A percentile compares a stretch with the other conserved stretches of the same genome.
Conservation (phyloP, 2,329 filamentous ascomycete genomes). For the Pseudogymnoascus sp. region DNA sequence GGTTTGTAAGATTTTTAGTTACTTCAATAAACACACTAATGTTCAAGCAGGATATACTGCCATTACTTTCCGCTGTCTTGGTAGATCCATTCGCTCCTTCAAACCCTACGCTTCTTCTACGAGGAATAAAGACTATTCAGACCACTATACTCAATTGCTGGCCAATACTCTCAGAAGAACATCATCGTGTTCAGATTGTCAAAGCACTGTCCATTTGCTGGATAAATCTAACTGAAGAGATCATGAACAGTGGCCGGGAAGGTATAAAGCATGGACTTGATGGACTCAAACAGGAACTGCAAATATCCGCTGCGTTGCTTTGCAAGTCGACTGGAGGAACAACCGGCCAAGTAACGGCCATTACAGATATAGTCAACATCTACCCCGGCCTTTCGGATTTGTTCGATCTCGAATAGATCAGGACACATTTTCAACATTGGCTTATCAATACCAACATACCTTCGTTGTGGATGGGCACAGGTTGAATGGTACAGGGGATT, state of each 20-base stretch:
- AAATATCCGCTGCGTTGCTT: conserved; percentile 20
- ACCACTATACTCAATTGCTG: conserved; percentile 56
- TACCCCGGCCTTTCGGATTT: not conserved
- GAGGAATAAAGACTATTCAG: conserved; percentile 43
- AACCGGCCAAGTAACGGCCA: not conserved
- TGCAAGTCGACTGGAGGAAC: conserved; percentile 17
- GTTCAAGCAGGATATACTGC: conserved; percentile 51
- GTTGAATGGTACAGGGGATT: not conserved
- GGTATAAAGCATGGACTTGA: not conserved
- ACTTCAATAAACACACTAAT: not conserved
- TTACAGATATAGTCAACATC: not conserved
- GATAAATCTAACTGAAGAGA: conserved; percentile 44
- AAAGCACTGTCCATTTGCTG: conserved; percentile 56
- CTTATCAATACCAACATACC: too few species aligned
- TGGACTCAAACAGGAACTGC: conserved; percentile 19
- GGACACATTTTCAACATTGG: not conserved
- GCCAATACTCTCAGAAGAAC: conserved; percentile 51
- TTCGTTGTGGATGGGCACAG: not conserved
- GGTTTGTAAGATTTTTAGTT: conserved; percentile 34
- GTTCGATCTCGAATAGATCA: not conserved
- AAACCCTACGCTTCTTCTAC: conserved; percentile 44
- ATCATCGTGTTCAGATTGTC: conserved; percentile 57
- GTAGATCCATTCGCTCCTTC: conserved; percentile 59
- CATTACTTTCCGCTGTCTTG: conserved; percentile 57
- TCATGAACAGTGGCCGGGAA: not conserved